A percentile compares a stretch with the other conserved stretches of the same genome.
These are phyloP conservation scores for Calocybe indica DNA, from an alignment of 768 basidiomycete genomes.

Conservation along the genomic window DNA sequence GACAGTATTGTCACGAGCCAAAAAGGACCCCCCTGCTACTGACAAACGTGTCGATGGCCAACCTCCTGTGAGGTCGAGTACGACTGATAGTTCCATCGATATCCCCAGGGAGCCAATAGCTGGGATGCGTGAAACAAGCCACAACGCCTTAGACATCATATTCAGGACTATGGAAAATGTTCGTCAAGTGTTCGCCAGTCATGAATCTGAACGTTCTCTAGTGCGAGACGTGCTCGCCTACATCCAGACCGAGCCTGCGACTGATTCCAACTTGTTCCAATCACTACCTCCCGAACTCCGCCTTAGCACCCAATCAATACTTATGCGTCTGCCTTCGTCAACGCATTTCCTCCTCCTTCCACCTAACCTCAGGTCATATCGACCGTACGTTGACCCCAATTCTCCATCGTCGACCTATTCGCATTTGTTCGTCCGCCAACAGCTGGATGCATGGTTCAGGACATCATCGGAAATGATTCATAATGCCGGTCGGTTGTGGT, in stretches of 20 bases:
- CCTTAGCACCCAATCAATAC: slow-evolving; percentile 61
- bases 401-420: slow-evolving; percentile 51
- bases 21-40: slow-evolving; percentile 7
- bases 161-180: slow-evolving; percentile 52
- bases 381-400: slow-evolving; percentile 75
- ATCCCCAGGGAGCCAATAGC: slow-evolving; percentile 31
- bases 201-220: slow-evolving; percentile 33
- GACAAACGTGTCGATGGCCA: slow-evolving; percentile 28
- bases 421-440: slow-evolving; percentile 34
- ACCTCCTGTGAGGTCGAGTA: slow-evolving; percentile 14
- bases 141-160: slow-evolving; percentile 47
- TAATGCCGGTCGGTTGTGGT: slow-evolving; percentile 46
- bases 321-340: slow-evolving; percentile 74
- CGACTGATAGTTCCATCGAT: slow-evolving; percentile 8
- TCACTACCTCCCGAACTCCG: slow-evolving; percentile 45
- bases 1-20: slow-evolving; percentile 29
- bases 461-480: slow-evolving; percentile 42
- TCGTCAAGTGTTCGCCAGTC: slow-evolving; percentile 49
- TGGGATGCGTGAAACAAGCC: slow-evolving; percentile 49
- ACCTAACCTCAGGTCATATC: slow-evolving; percentile 63
- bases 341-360: slow-evolving; percentile 80
- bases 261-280: slow-evolving; percentile 10
- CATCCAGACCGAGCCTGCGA: slow-evolving; percentile 49
- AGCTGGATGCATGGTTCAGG: slow-evolving; percentile 60
- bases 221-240: slow-evolving; percentile 51